Evolutionary conservation across 2,329 filamentous ascomycete genomes (phyloP).

Genomic region (Zopfia rhizophila): DNA sequence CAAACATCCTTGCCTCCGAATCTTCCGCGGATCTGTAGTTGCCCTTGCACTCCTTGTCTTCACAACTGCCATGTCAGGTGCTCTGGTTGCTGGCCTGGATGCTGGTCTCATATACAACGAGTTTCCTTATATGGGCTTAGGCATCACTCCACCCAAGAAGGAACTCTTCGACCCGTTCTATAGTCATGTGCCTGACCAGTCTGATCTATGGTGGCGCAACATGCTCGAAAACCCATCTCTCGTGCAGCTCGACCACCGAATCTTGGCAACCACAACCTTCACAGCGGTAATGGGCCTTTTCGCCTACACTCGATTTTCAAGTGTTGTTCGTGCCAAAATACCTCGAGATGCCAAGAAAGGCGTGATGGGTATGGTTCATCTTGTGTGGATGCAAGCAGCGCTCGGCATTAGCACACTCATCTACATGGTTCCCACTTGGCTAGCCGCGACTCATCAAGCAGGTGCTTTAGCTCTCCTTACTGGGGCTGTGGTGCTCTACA

Average conservation of each 20-base stretch:
- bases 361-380: slow-evolving; percentile 81
- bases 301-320: slow-evolving; percentile 78
- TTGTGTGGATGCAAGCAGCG: slow-evolving; percentile 82
- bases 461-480: slow-evolving; percentile 87
- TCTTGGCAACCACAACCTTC: slow-evolving; percentile 90
- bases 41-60: slow-evolving; percentile 82
- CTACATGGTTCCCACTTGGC: slow-evolving; percentile 88
- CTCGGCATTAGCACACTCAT: slow-evolving; percentile 91
- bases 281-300: slow-evolving; percentile 81
- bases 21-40: slow-evolving; percentile 78
- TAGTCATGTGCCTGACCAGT: slow-evolving; percentile 77
- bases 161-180: slow-evolving; percentile 91
- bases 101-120: slow-evolving; percentile 99
- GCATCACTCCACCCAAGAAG: slow-evolving; percentile 79
- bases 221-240: slow-evolving; percentile 96
- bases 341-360: slow-evolving; percentile 74
- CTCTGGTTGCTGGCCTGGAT: slow-evolving; percentile 92
- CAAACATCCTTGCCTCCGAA: slow-evolving; percentile 70
- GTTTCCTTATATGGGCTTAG: slow-evolving; percentile 93
- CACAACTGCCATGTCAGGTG: slow-evolving; percentile 90
- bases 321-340: slow-evolving; percentile 68
- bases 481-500: slow-evolving; percentile 81
- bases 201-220: slow-evolving; percentile 96
- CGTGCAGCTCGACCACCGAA: slow-evolving; percentile 95
- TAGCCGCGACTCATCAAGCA: slow-evolving; percentile 93